Base-by-base conservation (phyloP, 495 filamentous ascomycete genomes). In the Oidiodendron maius region DNA sequence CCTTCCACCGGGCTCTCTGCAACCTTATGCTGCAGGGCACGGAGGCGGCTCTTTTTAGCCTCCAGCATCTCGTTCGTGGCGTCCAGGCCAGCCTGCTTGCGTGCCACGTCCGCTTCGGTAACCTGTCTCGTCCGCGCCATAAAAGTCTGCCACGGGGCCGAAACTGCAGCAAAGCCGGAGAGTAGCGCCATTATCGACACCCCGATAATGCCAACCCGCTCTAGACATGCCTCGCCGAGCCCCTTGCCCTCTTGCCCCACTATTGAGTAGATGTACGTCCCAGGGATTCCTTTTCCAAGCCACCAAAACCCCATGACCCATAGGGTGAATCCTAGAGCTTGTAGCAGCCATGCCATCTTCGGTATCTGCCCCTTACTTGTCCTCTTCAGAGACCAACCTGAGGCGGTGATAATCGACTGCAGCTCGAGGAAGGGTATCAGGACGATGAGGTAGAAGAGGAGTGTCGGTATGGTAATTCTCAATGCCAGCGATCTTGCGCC, bases 101-200 rank as follows among this genome's bases (percentile, higher is more conserved):
- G 76, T 16, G 77, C 64, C 41, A 93, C 67, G 58, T 89, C 83
- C 8, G 76, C 65, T 44, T 91, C 87, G 0, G 78, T 84, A 10
- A 88, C 74, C 12, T 71, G 75, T 40, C 76, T 69, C 42, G 70
- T 60, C 41, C 76, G 76, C 18, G 75, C 76, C 12, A 77, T 77
- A 63, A 91, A 89, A 23, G 75, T 86, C 59, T 90, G 83, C 87
- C 87, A 91, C 21, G 87, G 78, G 8, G 82, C 81, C 38, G 81
- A 86, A 30, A 93, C 82, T 18, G 84, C 84, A 18, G 87, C 87
- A 58, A 91, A 93, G 10, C 87, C 87, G 16, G 87, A 84, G 25
- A 93, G 68, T 17, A 87, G 68, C 8, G 87, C 86, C 87, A 93
- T 91, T 25, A 89, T 67, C 43, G 80, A 83, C 24, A 91, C 85